Evolutionary conservation across 306 rosid species (phyloP).

Genomic region (Acmispon strigosus): DNA sequence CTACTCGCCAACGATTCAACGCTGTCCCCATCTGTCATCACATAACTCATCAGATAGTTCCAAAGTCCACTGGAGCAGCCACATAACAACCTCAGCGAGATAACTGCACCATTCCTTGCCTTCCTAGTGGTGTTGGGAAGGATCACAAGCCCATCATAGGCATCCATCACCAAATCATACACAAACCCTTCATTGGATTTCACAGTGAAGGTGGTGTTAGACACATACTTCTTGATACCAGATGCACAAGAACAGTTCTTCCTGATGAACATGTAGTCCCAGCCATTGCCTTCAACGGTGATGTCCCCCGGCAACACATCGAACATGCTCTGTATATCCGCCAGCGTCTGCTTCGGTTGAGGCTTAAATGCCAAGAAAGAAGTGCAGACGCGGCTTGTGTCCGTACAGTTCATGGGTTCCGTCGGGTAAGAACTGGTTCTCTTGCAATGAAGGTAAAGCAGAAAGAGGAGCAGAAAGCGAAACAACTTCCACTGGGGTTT

Average conservation of each 20-base stretch:
- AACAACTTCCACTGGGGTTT: conserved; percentile 24
- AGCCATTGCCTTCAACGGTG: conserved; percentile 63
- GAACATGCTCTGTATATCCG: conserved; percentile 76
- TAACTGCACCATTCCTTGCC: conserved; percentile 65
- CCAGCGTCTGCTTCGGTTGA: conserved; percentile 43
- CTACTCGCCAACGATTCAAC: conserved; percentile 77
- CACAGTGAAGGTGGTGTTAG: conserved; percentile 76
- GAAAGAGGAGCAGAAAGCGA: conserved; percentile 17
- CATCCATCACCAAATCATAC: conserved; percentile 55
- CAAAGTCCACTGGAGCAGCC: conserved; percentile 86
- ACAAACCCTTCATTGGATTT: conserved; percentile 61
- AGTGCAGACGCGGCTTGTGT: conserved; percentile 66
- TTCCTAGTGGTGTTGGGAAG: conserved; percentile 55
- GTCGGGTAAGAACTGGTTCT: conserved; percentile 23
- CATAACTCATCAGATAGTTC: conserved; percentile 93
- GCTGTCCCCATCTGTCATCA: conserved; percentile 80
- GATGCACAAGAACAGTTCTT: conserved; percentile 85
- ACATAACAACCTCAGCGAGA: conserved; percentile 77
- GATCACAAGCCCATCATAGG: conserved; percentile 70
- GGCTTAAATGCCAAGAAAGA: conserved; percentile 84
- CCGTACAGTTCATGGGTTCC: conserved; percentile 72
- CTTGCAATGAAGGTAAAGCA: conserved; percentile 26
- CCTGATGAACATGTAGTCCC: conserved; percentile 56
- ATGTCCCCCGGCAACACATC: conserved; percentile 74
- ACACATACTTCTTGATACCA: conserved; percentile 49